These are phyloP conservation scores for Aspergillus funiculosus DNA, from an alignment of 495 filamentous ascomycete genomes.

Conservation along the genomic window DNA sequence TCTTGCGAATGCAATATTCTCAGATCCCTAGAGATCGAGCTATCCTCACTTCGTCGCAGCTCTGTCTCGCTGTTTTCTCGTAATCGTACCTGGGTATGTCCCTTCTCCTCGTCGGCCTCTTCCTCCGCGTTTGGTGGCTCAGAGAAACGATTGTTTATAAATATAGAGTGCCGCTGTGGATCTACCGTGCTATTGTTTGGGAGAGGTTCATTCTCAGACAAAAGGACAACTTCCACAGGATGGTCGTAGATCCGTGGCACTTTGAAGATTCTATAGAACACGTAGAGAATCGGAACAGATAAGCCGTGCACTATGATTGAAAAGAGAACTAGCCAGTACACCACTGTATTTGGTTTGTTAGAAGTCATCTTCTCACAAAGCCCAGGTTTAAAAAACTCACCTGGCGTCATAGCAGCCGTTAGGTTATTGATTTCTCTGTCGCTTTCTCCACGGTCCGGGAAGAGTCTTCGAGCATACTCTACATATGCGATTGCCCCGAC, in stretches of 20 bases:
- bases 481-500: conserved; percentile 36
- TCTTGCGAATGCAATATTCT: not conserved
- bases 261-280: conserved; percentile 39
- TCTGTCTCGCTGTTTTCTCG: conserved; percentile 6
- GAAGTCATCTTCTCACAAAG: not conserved
- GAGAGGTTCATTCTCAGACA: conserved; percentile 44
- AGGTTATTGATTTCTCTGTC: conserved; percentile 49
- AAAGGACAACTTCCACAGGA: conserved; percentile 43
- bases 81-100: not conserved
- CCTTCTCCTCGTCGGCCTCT: conserved; percentile 11
- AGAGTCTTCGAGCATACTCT: conserved; percentile 51
- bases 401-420: conserved; percentile 43
- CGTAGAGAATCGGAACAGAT: conserved; percentile 48
- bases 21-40: not conserved
- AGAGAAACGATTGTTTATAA: conserved; percentile 54
- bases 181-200: conserved; percentile 48
- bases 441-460: conserved; percentile 44
- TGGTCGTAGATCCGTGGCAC: conserved; percentile 48
- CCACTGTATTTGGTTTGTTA: conserved; percentile 28
- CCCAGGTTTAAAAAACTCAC: conserved; percentile 12
- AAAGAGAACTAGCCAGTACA: conserved; percentile 55
- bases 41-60: conserved; percentile 7
- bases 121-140: conserved; percentile 22
- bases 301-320: conserved; percentile 54
- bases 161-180: conserved; percentile 38